Base-by-base conservation (phyloP, 1,139 yeast species). In the Yamadazyma conglobata region DNA sequence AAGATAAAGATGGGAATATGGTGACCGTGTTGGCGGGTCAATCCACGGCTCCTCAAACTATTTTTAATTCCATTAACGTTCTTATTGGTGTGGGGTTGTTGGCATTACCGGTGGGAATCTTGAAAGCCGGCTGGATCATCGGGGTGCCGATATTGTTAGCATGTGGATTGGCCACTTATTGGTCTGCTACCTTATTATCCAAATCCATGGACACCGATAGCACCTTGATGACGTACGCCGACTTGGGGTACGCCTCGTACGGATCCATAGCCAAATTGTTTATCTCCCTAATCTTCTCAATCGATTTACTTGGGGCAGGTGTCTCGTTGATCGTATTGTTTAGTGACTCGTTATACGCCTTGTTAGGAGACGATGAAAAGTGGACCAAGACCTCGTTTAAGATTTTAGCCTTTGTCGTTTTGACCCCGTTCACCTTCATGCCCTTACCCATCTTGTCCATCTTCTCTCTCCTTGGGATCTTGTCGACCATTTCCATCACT, bases 201-300 rank as follows among this genome's bases (percentile, higher is more conserved):
- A 53, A 47, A 27, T 47, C 70, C 2, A 64, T 86, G 73, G 88
- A 81, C 43, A 77, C 83, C 1, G 89, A 86, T 52, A 73, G 70
- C 7, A 77, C 89, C 1, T 64, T 89, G 41, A 80, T 80, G 72
- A 85, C 96, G 0, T 89, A 88, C 54, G 95, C 95, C 5, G 96
- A 88, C 54, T 64, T 85, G 44, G 93, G 89, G 6, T 79, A 73
- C 46, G 88, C 85, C 4, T 80, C 91, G 1, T 83, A 79, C 52
- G 74, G 74, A 0, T 53, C 70, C 1, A 42, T 47, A 4, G 73
- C 73, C 5, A 68, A 67, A 41, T 48, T 67, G 25, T 36, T 65
- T 18, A 68, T 69, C 25, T 62, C 70, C 2, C 35, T 66, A 26
- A 40, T 68, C 9, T 69, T 69, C 41, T 61, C 70, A 14, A 40